A percentile compares a stretch with the other conserved stretches of the same genome.
Evolutionary conservation across 305 asterid species (phyloP).

Genomic region (Plantago coronopus): DNA sequence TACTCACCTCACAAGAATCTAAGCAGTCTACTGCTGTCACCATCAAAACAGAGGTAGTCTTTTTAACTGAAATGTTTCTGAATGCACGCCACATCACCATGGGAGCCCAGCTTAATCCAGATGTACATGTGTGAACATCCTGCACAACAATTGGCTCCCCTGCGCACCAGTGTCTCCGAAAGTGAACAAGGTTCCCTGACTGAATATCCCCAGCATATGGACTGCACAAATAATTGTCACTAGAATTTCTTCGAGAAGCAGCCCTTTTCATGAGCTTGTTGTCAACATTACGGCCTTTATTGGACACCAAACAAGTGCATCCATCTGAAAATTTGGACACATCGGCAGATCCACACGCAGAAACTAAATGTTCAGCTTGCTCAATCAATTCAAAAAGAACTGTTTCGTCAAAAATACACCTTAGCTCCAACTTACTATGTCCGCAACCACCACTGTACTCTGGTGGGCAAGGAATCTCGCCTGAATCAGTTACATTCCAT

Average conservation of each 20-base stretch:
- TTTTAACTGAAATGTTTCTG: conserved; percentile 35
- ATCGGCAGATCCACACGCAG: conserved; percentile 19
- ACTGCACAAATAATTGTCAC: conserved; percentile 48
- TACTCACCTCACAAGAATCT: conserved; percentile 50
- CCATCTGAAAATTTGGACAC: conserved; percentile 21
- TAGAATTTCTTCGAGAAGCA: conserved; percentile 38
- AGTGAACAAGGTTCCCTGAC: conserved; percentile 46
- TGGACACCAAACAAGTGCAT: conserved; percentile 35
- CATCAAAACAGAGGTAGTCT: conserved; percentile 28
- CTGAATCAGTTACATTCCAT: conserved; percentile 41
- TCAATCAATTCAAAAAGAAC: conserved; percentile 36
- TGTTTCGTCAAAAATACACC: conserved; percentile 35
- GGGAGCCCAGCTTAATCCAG: conserved; percentile 7
- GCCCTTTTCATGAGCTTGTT: conserved; percentile 31
- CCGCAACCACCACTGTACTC: conserved; percentile 53
- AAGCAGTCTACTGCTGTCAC: conserved; percentile 57
- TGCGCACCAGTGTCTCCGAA: conserved; percentile 54
- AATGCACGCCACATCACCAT: conserved; percentile 61
- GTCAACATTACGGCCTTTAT: conserved; percentile 16
- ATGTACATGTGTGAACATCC: conserved; percentile 41
- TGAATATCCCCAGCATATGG: conserved; percentile 47
- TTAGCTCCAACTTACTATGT: conserved; percentile 36
- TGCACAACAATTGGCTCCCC: conserved; percentile 69
- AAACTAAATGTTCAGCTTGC: conserved; percentile 30
- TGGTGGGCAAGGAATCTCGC: conserved; percentile 59